phyloP scores from a whole-genome alignment of 2,329 filamentous ascomycete species.

The Chaetomium sp. region DNA sequence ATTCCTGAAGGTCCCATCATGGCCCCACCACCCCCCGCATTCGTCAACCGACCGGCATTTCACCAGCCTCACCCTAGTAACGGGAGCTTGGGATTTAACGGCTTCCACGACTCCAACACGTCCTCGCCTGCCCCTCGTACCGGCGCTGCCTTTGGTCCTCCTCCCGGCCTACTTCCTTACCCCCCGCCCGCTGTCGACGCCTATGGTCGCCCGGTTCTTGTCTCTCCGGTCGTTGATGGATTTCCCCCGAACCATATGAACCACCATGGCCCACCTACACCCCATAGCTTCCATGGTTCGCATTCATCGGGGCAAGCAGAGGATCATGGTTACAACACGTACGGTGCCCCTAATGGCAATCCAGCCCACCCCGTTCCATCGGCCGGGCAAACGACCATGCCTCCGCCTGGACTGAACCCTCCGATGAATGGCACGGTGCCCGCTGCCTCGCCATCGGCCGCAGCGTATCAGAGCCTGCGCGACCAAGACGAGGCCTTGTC shows the following conservation, averaged over 20 bases:
- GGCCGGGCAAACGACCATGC: conserved; percentile 4
- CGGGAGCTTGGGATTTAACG: conserved; percentile 51
- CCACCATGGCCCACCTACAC: conserved; percentile 48
- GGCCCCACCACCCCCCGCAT: conserved; percentile 16
- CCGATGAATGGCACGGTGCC: conserved; percentile 12
- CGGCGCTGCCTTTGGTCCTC: conserved; percentile 39
- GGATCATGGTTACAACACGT: conserved; percentile 33
- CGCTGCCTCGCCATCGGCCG: not conserved
- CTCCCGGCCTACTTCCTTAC: conserved; percentile 37
- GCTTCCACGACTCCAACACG: conserved; percentile 47
- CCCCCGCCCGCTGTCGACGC: conserved; percentile 16
- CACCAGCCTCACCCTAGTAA: conserved; percentile 50
- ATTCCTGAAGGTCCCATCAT: conserved; percentile 10
- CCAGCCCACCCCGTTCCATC: conserved; percentile 11
- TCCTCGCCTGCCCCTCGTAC: conserved; percentile 51
- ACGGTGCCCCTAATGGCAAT: conserved; percentile 22
- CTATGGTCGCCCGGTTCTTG: conserved; percentile 25
- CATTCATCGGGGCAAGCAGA: conserved; percentile 46
- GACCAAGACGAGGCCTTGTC: conserved; percentile 17
- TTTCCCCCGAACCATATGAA: conserved; percentile 34
- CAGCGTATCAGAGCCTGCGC: conserved; percentile 8
- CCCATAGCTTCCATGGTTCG: conserved; percentile 57
- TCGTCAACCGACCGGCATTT: conserved; percentile 32
- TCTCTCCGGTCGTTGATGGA: conserved; percentile 28
- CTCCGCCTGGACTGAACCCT: conserved; percentile 6